phyloP scores from a whole-genome alignment of 2,329 filamentous ascomycete species.

The Chaetomium globosum region DNA sequence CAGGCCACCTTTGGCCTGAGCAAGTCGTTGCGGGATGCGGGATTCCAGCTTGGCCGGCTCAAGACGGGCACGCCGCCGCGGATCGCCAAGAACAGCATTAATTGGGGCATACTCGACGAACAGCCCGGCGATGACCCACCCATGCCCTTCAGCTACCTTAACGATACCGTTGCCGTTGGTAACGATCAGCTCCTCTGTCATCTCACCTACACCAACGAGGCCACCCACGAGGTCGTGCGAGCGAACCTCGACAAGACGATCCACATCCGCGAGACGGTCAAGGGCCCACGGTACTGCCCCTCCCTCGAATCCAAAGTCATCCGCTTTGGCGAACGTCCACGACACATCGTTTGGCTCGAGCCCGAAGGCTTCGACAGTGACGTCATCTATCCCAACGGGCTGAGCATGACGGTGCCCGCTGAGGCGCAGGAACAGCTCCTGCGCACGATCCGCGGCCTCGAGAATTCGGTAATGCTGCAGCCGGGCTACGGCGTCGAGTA shows the following conservation, averaged over 20 bases:
- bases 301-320: constrained; percentile 94
- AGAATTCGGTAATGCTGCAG: constrained; percentile 88
- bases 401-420: constrained; percentile 93
- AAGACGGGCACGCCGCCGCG: constrained; percentile 96
- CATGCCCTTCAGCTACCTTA: constrained; percentile 87
- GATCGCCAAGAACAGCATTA: constrained; percentile 77
- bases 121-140: constrained; percentile 86
- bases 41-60: constrained; percentile 83
- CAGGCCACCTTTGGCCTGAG: constrained; percentile 90
- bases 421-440: constrained; percentile 84
- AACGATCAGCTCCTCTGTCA: constrained; percentile 83
- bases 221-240: constrained; percentile 79
- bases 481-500: constrained; percentile 98
- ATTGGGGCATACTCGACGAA: constrained; percentile 70
- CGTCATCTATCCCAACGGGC: constrained; percentile 91
- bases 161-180: constrained; percentile 70
- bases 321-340: constrained; percentile 76
- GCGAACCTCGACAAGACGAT: constrained; percentile 93
- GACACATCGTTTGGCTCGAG: constrained; percentile 94
- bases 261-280: constrained; percentile 93
- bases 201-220: constrained; percentile 82
- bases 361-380: constrained; percentile 91
- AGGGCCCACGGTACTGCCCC: constrained; percentile 91
- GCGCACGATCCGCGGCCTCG: constrained; percentile 84
- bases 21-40: constrained; percentile 83